phyloP scores from a whole-genome alignment of 169 alveolate genomes.

The Neospora caninum region DNA sequence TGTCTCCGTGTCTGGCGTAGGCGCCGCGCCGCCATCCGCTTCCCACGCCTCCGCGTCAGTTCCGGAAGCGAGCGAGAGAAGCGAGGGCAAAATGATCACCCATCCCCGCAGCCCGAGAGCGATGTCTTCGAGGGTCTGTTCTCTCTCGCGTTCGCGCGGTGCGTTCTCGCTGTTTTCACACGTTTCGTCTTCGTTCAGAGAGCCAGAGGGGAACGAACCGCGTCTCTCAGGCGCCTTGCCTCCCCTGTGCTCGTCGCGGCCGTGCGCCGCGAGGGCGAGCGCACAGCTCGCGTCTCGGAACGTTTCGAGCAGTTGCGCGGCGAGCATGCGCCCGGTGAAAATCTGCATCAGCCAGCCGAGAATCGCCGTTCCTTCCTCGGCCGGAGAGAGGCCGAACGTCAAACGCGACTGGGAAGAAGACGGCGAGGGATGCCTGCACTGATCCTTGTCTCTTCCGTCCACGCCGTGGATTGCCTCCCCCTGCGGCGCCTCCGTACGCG shows the following conservation, averaged over 20 bases:
- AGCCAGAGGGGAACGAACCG: neutral
- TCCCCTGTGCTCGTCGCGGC: neutral
- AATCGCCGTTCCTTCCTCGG: neutral
- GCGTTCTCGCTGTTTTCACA: neutral
- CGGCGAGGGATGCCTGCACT: neutral
- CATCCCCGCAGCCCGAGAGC: constrained; percentile 25
- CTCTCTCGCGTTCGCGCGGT: neutral
- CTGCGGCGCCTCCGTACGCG: neutral
- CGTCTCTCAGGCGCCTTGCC: neutral
- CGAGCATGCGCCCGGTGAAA: neutral
- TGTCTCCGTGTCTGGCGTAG: neutral
- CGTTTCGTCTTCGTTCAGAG: neutral
- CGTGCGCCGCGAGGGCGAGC: neutral
- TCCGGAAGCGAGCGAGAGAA: neutral
- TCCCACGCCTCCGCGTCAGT: neutral
- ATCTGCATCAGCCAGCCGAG: constrained; percentile 30
- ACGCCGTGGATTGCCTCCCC: too few relatives aligned
- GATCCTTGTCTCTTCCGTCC: neutral
- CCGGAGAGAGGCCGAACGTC: neutral
- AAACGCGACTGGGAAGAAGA: neutral
- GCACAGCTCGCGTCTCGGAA: neutral
- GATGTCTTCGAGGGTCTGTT: neutral
- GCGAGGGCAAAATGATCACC: neutral
- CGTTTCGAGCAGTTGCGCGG: neutral
- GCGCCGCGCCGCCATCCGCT: neutral